Evolutionary conservation across 768 basidiomycete species (phyloP).

Genomic region (Pulveroboletus sp.): DNA sequence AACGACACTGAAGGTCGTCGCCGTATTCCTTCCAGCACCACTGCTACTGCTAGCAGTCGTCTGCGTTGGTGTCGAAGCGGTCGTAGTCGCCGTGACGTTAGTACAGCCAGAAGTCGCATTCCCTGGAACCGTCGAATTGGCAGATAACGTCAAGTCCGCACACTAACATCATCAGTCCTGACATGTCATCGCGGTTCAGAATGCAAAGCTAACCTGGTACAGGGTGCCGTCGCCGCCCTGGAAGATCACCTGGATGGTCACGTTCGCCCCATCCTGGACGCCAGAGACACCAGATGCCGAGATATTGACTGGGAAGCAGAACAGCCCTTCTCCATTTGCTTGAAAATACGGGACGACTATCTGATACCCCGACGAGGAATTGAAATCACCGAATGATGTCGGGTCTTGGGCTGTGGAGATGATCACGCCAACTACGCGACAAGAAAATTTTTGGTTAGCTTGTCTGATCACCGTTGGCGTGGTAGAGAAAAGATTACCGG

Average conservation of each 20-base stretch:
- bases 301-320: slow-evolving; percentile 68
- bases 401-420: slow-evolving; percentile 55
- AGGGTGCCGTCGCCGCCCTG: slow-evolving; percentile 68
- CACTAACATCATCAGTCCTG: slow-evolving; percentile 43
- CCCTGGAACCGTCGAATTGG: slow-evolving; percentile 44
- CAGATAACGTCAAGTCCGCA: slow-evolving; percentile 70
- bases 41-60: slow-evolving; percentile 13
- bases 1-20: slow-evolving; percentile 5
- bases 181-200: neutral
- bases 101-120: slow-evolving; percentile 33
- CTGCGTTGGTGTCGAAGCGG: slow-evolving; percentile 12
- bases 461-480: neutral
- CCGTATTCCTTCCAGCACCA: slow-evolving; percentile 14
- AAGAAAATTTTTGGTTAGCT: slow-evolving; percentile 1
- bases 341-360: slow-evolving; percentile 45
- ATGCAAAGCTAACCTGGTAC: slow-evolving; percentile 48
- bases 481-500: slow-evolving; percentile 34
- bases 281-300: slow-evolving; percentile 42
- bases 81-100: slow-evolving; percentile 26
- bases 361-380: slow-evolving; percentile 33
- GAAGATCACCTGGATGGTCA: slow-evolving; percentile 66
- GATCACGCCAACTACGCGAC: slow-evolving; percentile 43
- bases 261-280: slow-evolving; percentile 59
- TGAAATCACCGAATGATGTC: slow-evolving; percentile 61
- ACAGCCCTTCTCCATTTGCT: slow-evolving; percentile 50